Evolutionary conservation across 805 yeast genomes (phyloP).

Genomic region (Ascoidea tarda): DNA sequence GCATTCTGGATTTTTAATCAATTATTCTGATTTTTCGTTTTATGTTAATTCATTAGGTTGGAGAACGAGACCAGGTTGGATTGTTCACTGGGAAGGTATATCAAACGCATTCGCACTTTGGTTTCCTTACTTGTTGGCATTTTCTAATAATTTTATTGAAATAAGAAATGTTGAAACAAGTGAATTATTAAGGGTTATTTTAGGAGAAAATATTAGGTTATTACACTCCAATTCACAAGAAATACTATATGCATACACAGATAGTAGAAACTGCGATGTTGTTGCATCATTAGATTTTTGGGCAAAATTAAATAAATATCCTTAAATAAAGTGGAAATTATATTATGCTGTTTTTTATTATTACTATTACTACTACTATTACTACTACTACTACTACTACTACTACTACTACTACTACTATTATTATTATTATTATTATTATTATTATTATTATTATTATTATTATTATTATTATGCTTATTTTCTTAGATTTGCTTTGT

Average conservation of each 20-base stretch:
- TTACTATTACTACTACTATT: neutral
- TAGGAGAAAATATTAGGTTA: slow-evolving; percentile 84
- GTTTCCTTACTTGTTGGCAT: slow-evolving; percentile 87
- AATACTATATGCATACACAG: slow-evolving; percentile 84
- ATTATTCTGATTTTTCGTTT: slow-evolving; percentile 88
- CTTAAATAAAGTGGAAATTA: slow-evolving; percentile 22
- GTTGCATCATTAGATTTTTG: slow-evolving; percentile 90
- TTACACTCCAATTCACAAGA: slow-evolving; percentile 87
- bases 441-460: too few relatives aligned
- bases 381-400: too few relatives aligned
- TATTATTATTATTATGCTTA: too few relatives aligned
- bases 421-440: neutral
- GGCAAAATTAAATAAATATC: slow-evolving; percentile 25
- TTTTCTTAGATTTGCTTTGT: too few relatives aligned
- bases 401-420: too few relatives aligned
- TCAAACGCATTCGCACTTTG: slow-evolving; percentile 88
- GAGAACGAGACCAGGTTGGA: slow-evolving; percentile 90
- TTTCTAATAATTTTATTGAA: slow-evolving; percentile 83
- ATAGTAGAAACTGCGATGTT: slow-evolving; percentile 80
- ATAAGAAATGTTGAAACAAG: slow-evolving; percentile 84
- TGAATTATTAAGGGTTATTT: slow-evolving; percentile 72
- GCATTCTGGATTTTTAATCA: slow-evolving; percentile 74
- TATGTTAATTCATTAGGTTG: slow-evolving; percentile 92
- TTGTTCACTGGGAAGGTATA: slow-evolving; percentile 91
- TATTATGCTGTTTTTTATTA: slow-evolving; percentile 7